phyloP scores from a whole-genome alignment of 2,329 filamentous ascomycete genomes.

The Colletotrichum sp. region DNA sequence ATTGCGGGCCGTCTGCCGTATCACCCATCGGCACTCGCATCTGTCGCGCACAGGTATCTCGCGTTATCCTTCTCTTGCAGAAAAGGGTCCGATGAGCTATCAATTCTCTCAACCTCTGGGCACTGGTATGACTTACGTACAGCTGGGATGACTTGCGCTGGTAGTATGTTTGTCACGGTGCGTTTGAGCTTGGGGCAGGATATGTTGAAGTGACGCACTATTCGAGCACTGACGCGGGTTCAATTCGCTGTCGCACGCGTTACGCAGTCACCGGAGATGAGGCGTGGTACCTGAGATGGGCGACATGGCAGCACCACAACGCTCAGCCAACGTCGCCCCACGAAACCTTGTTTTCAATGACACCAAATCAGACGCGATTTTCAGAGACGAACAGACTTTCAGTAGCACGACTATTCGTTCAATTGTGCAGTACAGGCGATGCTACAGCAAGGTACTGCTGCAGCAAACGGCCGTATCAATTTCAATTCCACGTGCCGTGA shows the following conservation, averaged over 20 bases:
- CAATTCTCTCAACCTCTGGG: neutral
- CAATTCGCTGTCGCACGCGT: neutral
- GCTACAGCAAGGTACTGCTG: neutral
- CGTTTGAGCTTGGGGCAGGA: neutral
- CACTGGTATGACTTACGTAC: neutral
- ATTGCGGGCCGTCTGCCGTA: neutral
- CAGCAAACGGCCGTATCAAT: neutral
- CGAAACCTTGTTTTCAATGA: conserved; percentile 5
- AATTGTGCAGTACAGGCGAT: neutral
- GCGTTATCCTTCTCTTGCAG: neutral
- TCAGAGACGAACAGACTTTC: neutral
- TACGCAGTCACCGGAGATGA: neutral
- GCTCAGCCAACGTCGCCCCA: neutral
- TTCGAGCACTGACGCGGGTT: neutral
- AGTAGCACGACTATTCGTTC: neutral
- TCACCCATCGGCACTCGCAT: neutral
- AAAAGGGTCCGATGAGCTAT: conserved; percentile 18
- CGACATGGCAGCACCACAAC: neutral
- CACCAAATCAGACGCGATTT: neutral
- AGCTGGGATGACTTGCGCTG: neutral
- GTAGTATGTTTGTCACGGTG: neutral
- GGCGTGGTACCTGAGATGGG: neutral
- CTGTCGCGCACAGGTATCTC: conserved; percentile 15
- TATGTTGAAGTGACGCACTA: neutral
- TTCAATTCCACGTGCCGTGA: neutral